Evolutionary conservation across 1,139 yeast species (phyloP).

Genomic region (Taphrina communis): DNA sequence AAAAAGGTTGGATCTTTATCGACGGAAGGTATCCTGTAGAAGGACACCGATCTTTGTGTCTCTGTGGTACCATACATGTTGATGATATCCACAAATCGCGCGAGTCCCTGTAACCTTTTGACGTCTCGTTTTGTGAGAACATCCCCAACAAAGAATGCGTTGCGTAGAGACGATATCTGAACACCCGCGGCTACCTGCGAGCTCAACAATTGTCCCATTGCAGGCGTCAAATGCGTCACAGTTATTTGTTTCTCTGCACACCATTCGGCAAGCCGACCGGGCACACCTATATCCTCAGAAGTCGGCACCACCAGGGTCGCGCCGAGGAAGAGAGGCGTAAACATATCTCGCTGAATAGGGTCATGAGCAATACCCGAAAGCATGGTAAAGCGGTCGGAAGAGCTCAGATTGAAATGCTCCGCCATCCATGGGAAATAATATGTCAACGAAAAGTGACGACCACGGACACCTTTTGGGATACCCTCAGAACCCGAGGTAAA

Average conservation of each 20-base stretch:
- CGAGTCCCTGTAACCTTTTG: constrained; percentile 85
- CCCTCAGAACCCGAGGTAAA: constrained; percentile 99
- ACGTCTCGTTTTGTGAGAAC: constrained; percentile 96
- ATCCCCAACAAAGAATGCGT: constrained; percentile 98
- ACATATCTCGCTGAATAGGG: constrained; percentile 98
- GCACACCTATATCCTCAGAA: constrained; percentile 96
- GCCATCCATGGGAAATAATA: constrained; percentile 99
- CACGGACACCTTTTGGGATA: constrained; percentile 96
- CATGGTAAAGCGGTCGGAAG: constrained; percentile 91
- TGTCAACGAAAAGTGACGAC: constrained; percentile 94
- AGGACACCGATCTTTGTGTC: constrained; percentile 97
- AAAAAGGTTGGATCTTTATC: constrained; percentile 72
- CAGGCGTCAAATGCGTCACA: constrained; percentile 97
- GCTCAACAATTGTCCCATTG: constrained; percentile 96
- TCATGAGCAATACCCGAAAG: constrained; percentile 98
- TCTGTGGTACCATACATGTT: constrained; percentile 99
- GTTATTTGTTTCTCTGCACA: constrained; percentile 90
- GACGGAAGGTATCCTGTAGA: constrained; percentile 82
- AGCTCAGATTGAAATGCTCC: constrained; percentile 73
- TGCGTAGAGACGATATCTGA: constrained; percentile 82
- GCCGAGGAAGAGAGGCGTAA: constrained; percentile 94
- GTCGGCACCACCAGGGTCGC: constrained; percentile 93
- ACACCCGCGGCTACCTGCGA: constrained; percentile 83
- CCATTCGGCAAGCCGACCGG: constrained; percentile 97
- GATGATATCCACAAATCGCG: constrained; percentile 85